phyloP scores from a whole-genome alignment of 192 early-diverging fungal species.

The Backusella tarrabulga region DNA sequence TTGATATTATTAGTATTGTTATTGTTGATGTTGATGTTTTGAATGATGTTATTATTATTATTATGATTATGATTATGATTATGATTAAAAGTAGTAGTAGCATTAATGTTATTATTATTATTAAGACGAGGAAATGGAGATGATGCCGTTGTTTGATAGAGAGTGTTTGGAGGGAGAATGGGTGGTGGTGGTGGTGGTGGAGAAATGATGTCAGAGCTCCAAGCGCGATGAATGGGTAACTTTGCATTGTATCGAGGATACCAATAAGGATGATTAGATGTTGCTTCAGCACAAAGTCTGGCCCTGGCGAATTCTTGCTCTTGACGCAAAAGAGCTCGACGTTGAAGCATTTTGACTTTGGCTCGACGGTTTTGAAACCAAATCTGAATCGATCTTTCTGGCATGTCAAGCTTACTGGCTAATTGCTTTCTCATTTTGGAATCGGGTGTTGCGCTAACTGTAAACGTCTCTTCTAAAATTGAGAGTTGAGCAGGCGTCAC shows the following conservation, averaged over 20 bases:
- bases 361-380: conserved; percentile 86
- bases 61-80: not conserved
- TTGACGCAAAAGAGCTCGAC: conserved; percentile 29
- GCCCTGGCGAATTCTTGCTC: conserved; percentile 30
- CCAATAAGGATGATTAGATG: not conserved
- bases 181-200: not conserved
- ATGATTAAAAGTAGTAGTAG: not conserved
- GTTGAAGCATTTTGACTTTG: conserved; percentile 65
- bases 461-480: conserved; percentile 67
- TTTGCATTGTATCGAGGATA: not conserved
- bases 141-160: not conserved
- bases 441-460: conserved; percentile 61
- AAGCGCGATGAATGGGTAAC: conserved; percentile 31
- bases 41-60: not conserved
- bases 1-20: not conserved
- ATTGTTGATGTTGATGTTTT: not conserved
- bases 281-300: conserved; percentile 24
- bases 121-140: not conserved
- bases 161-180: not conserved
- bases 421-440: conserved; percentile 63
- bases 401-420: conserved; percentile 66
- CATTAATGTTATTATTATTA: not conserved
- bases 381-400: conserved; percentile 72
- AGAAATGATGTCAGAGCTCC: conserved; percentile 32
- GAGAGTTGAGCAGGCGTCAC: conserved; percentile 61